Conservation (phyloP, 2,329 filamentous ascomycete species). For the Aspergillus nomiae region DNA sequence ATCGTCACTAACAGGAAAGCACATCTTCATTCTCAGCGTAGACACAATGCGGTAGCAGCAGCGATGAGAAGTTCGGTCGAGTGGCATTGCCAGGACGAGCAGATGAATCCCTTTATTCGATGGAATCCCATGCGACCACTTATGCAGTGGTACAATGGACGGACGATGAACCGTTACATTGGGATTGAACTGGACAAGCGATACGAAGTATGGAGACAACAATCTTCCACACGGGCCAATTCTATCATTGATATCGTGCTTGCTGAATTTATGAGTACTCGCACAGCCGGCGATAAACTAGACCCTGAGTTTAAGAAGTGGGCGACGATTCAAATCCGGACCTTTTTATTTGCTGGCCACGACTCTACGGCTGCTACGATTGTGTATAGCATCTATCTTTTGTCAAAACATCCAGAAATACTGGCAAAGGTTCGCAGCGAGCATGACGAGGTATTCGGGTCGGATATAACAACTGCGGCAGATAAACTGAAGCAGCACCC, state of each 20-base stretch:
- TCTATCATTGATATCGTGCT: background rate
- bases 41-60: background rate
- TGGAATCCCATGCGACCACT: background rate
- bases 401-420: conserved; percentile 30
- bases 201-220: background rate
- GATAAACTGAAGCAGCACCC: conserved; percentile 46
- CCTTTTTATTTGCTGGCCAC: background rate
- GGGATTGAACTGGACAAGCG: background rate
- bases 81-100: background rate
- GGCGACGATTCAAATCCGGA: background rate
- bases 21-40: background rate
- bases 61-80: background rate
- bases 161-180: background rate
- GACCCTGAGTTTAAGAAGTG: background rate
- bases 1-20: background rate
- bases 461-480: conserved; percentile 39
- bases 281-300: background rate
- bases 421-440: conserved; percentile 48
- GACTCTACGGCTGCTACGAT: background rate
- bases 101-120: background rate
- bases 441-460: conserved; percentile 55
- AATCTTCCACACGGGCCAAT: background rate
- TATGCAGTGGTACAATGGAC: background rate
- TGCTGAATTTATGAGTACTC: background rate
- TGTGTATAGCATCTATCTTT: background rate